Evolutionary conservation across 2,329 filamentous ascomycete species (phyloP).

Genomic region (Neonectria ditissima): DNA sequence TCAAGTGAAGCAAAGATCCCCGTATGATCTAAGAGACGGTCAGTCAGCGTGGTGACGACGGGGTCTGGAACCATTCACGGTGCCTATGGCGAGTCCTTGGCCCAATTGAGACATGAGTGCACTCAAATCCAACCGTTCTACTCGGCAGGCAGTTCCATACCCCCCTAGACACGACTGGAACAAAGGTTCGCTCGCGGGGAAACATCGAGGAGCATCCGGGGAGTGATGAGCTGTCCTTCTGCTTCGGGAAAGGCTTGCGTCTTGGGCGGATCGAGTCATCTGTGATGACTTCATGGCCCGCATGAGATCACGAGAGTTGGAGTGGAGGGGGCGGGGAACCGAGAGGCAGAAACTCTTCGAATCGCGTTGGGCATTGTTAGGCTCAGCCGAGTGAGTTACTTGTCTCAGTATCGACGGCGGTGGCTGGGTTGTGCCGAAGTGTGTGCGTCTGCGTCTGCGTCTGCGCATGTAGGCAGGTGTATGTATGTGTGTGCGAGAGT

Average conservation of each 20-base stretch:
- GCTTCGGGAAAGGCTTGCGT: slow-evolving; percentile 49
- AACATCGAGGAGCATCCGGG: slow-evolving; percentile 37
- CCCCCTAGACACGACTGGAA: slow-evolving; percentile 32
- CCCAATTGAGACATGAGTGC: slow-evolving; percentile 28
- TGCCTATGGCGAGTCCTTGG: slow-evolving; percentile 24
- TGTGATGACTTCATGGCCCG: slow-evolving; percentile 45
- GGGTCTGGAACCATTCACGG: slow-evolving; percentile 22
- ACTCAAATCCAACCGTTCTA: slow-evolving; percentile 25
- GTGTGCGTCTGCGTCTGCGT: slow-evolving; percentile 19
- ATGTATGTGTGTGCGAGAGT: slow-evolving; percentile 21
- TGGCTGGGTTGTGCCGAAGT: slow-evolving; percentile 37
- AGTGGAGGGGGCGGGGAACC: slow-evolving; percentile 27
- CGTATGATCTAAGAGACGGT: slow-evolving; percentile 21
- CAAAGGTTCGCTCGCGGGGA: slow-evolving; percentile 38
- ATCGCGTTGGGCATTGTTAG: slow-evolving; percentile 44
- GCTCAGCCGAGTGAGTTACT: slow-evolving; percentile 38
- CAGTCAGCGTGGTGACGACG: slow-evolving; percentile 22
- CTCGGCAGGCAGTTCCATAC: slow-evolving; percentile 30
- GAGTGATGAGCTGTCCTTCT: slow-evolving; percentile 49
- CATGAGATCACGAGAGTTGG: slow-evolving; percentile 39
- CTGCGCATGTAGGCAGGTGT: slow-evolving; percentile 10
- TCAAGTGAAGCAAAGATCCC: slow-evolving; percentile 12
- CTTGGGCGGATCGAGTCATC: slow-evolving; percentile 40
- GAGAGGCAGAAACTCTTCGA: slow-evolving; percentile 26
- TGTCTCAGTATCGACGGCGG: slow-evolving; percentile 31